Percentiles rank a stretch among this genome's conserved stretches.
Evolutionary conservation across 768 basidiomycete species (phyloP).

Genomic region (Mycena polygramma): DNA sequence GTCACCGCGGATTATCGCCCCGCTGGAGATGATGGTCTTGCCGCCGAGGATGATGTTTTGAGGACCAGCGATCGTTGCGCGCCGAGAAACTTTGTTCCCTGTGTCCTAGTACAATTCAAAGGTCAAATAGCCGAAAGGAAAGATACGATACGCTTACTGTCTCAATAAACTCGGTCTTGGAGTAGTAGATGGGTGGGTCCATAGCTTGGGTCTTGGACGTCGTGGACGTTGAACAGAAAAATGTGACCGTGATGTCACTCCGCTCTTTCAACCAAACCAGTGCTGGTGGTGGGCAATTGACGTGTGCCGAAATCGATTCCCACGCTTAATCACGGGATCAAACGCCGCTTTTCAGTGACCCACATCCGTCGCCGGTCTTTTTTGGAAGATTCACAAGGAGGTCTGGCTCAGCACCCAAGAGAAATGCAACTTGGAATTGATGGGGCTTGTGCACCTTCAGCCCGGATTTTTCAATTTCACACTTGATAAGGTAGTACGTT

Average conservation of each 20-base stretch:
- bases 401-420: too few relatives aligned
- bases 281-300: too few relatives aligned
- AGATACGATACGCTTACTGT: constrained; percentile 64
- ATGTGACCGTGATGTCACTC: constrained; percentile 1
- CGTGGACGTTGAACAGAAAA: not conserved
- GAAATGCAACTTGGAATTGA: too few relatives aligned
- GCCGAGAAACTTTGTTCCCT: constrained; percentile 95
- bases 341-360: too few relatives aligned
- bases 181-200: constrained; percentile 84
- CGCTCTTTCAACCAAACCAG: too few relatives aligned
- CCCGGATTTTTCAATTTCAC: too few relatives aligned
- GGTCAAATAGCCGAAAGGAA: not conserved
- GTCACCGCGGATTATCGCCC: constrained; percentile 94
- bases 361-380: too few relatives aligned
- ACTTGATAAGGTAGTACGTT: too few relatives aligned
- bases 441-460: too few relatives aligned
- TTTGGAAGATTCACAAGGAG: too few relatives aligned
- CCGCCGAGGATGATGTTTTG: constrained; percentile 98
- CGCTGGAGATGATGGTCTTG: constrained; percentile 93
- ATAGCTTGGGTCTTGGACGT: constrained; percentile 48
- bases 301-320: too few relatives aligned
- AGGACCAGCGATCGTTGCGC: constrained; percentile 93
- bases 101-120: constrained; percentile 72
- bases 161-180: constrained; percentile 89
- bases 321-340: too few relatives aligned